Base-by-base conservation (phyloP, 2,329 filamentous ascomycete species). In the Fusarium odoratissimum region DNA sequence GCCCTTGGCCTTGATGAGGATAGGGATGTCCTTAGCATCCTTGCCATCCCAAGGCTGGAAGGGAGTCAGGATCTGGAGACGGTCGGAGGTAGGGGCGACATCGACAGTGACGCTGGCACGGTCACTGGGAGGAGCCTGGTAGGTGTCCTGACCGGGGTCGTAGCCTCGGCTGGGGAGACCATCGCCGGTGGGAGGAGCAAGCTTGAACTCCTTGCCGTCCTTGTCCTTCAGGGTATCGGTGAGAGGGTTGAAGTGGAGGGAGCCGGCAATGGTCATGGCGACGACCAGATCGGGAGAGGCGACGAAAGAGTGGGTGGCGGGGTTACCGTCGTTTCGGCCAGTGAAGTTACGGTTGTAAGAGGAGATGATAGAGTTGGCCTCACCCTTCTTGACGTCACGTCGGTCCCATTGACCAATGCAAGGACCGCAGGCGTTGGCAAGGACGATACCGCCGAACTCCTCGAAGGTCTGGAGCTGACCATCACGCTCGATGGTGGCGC, bases 311-410 rank as follows among this genome's bases (percentile, higher is more conserved):
- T 97, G 95, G 57, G 95, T 97, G 61, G 94, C 94, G 44, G 95
- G 95, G 89, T 97, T 98, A 76, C 93, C 95, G 78, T 97, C 95
- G 84, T 98, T 98, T 82, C 96, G 94, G 76, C 95, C 95, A 70
- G 95, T 98, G 88, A 99, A 98, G 91, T 99, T 98, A 85, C 96
- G 95, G 92, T 99, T 99, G 92, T 98, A 99, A 33, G 96, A 98
- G 51, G 95, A 98, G 82, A 99, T 88, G 83, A 99, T 99, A 11
- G 95, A 97, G 91, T 99, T 99, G 79, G 95, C 87, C 78, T 93
- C 91, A 76, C 95, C 95, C 91, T 98, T 98, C 89, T 95, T 93
- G 63, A 98, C 94, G 78, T 98, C 95, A 75, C 87, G 88, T 77
- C 96, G 93, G 81, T 98, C 95, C 96, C 96, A 98, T 84, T 97